Conservation (phyloP, 305 asterid species). For the Fraxinus velutina region DNA sequence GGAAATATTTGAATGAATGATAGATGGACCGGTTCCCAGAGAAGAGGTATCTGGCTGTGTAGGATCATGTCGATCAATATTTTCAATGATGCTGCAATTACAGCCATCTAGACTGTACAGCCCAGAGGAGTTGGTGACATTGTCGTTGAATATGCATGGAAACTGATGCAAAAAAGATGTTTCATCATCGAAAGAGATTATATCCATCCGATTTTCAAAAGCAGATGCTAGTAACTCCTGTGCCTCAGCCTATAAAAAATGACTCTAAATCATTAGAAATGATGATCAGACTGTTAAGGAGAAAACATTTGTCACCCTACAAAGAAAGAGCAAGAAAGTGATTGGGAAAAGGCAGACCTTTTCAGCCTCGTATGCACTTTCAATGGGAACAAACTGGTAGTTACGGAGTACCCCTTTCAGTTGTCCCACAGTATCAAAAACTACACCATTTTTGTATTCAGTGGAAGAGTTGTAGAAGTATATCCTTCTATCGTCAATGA, state of each 20-base stretch:
- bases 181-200: slow-evolving; percentile 20
- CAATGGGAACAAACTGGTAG: slow-evolving; percentile 20
- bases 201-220: slow-evolving; percentile 25
- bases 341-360: slow-evolving; percentile 26
- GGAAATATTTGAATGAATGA: neutral
- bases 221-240: slow-evolving; percentile 30
- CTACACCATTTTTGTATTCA: slow-evolving; percentile 24
- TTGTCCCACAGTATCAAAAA: slow-evolving; percentile 35
- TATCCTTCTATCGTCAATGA: slow-evolving; percentile 16
- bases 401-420: slow-evolving; percentile 31
- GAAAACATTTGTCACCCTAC: neutral
- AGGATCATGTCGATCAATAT: neutral
- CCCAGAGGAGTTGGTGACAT: slow-evolving; percentile 3
- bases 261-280: neutral
- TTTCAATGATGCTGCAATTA: neutral
- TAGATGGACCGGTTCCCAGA: neutral
- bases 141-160: slow-evolving; percentile 14
- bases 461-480: slow-evolving; percentile 14
- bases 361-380: slow-evolving; percentile 20
- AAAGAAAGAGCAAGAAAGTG: neutral
- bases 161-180: slow-evolving; percentile 15
- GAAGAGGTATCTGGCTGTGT: slow-evolving; percentile 16
- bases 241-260: slow-evolving; percentile 29
- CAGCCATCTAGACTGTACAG: neutral
- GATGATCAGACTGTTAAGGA: neutral